Evolutionary conservation across 768 basidiomycete species (phyloP).

Genomic region (Rhodocollybia butyracea): DNA sequence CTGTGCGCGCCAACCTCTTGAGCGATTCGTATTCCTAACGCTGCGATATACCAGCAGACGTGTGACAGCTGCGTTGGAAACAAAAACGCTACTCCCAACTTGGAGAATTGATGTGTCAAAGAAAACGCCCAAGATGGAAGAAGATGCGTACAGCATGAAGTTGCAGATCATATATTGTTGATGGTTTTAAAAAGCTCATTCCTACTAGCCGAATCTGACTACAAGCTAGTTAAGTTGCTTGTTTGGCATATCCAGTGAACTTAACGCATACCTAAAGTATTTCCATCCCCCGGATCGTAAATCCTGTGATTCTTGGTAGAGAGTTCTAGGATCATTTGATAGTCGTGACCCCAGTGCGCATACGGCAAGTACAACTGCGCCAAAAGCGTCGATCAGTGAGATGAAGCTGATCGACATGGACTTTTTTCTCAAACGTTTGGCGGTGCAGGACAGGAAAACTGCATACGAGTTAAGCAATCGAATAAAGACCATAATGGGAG

Average conservation of each 20-base stretch:
- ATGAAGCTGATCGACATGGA: conserved; percentile 27
- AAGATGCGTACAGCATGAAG: conserved; percentile 23
- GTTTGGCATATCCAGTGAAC: too few relatives aligned
- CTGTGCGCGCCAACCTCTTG: conserved; percentile 48
- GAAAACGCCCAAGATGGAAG: conserved; percentile 9
- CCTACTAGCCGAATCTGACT: conserved; percentile 35
- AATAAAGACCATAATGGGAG: too few relatives aligned
- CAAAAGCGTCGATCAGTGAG: conserved; percentile 36
- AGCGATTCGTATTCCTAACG: conserved; percentile 37
- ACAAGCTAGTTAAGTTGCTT: too few relatives aligned
- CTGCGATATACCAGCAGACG: conserved; percentile 32
- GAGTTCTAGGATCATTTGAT: conserved; percentile 39
- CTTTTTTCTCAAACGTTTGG: conserved; percentile 40
- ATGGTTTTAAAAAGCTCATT: conserved; percentile 26
- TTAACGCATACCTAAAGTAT: conserved; percentile 40
- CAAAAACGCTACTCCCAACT: conserved; percentile 35
- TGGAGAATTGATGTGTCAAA: conserved; percentile 19
- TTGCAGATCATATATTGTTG: conserved; percentile 40
- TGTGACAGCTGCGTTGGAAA: conserved; percentile 24
- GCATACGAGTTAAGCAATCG: too few relatives aligned
- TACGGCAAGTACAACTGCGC: conserved; percentile 39
- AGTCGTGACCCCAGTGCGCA: conserved; percentile 47
- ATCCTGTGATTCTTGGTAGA: conserved; percentile 27
- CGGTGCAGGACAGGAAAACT: conserved; percentile 52
- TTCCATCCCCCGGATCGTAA: conserved; percentile 36